Base-by-base conservation (phyloP, 768 basidiomycete genomes). In the Strobilomyces echinocephalus region DNA sequence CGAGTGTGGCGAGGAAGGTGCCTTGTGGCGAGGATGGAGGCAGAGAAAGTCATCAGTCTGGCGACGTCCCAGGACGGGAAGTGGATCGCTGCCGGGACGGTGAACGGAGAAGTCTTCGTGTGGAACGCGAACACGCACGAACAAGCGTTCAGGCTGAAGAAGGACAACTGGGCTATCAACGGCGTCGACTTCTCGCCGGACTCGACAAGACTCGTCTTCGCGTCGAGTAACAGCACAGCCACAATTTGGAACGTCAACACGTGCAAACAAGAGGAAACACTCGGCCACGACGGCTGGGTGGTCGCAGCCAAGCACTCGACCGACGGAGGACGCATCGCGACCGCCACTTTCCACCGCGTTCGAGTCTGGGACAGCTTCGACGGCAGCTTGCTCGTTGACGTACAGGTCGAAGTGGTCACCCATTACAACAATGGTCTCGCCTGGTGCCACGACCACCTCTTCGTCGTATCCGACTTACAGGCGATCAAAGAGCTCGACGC, bases 41-140 rank as follows among this genome's bases (percentile, higher is more conserved):
- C 30, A 1, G 30, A 7, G 6, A 5, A 1, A 3, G 9, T 9
- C 30, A 1, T 7, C 1, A 1, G 9, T 30, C 3, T 30, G 3
- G 30, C 30, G 30, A 5, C 6, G 30, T 30, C 30, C 30, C 3
- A 30, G 6, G 30, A 30, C 30, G 30, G 30, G 6, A 2, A 5
- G 9, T 30, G 30, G 30, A 30, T 30, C 30, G 30, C 30, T 30
- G 30, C 30, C 6, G 30, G 30, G 6, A 30, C 24, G 4, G 2
- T 24, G 2, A 2, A 24, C 24, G 24, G 24, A 24, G 24, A 36
- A 6, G 7, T 36, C 16, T 15, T n/a, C 15, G 16, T 36, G 15
- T 36, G 35, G 35, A 5, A 36, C 6, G 35, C 16, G 14, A 36
- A 15, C 2, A 36, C 35, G 7, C 15, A 36, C 35, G 15, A 36